A percentile compares a stretch with the other conserved stretches of the same genome.
These are phyloP conservation scores for Arachnomyces sp. DNA, from an alignment of 2,329 filamentous ascomycete species.

Conservation along the genomic window DNA sequence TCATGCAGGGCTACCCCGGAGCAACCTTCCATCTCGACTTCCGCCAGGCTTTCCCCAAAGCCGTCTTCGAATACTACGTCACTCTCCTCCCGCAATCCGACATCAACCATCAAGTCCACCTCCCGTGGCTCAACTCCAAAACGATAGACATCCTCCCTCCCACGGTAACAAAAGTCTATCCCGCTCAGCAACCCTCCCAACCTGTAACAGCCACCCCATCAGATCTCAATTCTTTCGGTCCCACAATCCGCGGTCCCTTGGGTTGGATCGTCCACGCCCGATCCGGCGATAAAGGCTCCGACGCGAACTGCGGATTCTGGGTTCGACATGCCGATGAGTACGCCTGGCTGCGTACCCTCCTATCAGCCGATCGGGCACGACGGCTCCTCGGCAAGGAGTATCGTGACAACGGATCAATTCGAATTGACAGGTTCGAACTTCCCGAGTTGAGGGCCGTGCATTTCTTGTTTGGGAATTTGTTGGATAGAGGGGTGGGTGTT, in stretches of 20 bases:
- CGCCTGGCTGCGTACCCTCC: slow-evolving; percentile 20
- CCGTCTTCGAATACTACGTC: slow-evolving; percentile 26
- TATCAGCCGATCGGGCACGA: slow-evolving; percentile 14
- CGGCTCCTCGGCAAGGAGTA: slow-evolving; percentile 21
- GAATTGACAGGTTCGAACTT: slow-evolving; percentile 42
- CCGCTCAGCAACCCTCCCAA: slow-evolving; percentile 17
- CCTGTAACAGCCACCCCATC: slow-evolving; percentile 11
- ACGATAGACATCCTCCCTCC: slow-evolving; percentile 17
- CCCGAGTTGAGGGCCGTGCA: slow-evolving; percentile 34
- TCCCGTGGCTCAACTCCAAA: slow-evolving; percentile 14
- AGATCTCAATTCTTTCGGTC: slow-evolving; percentile 18
- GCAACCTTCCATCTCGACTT: slow-evolving; percentile 28
- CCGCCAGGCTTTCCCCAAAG: slow-evolving; percentile 28
- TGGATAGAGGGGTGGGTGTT: slow-evolving; percentile 30
- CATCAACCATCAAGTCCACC: slow-evolving; percentile 22
- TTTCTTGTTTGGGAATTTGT: slow-evolving; percentile 31
- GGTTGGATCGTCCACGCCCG: slow-evolving; percentile 28
- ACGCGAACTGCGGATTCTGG: slow-evolving; percentile 32
- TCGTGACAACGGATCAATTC: slow-evolving; percentile 9
- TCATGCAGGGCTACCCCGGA: slow-evolving; percentile 36
- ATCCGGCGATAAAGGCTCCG: slow-evolving; percentile 28
- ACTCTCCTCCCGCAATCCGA: slow-evolving; percentile 18
- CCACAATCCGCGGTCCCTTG: slow-evolving; percentile 21
- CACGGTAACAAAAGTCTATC: slow-evolving; percentile 15
- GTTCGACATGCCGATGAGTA: slow-evolving; percentile 24